Conservation (phyloP, 352 stramenopile species). For the Globisporangium acanthophoron region DNA sequence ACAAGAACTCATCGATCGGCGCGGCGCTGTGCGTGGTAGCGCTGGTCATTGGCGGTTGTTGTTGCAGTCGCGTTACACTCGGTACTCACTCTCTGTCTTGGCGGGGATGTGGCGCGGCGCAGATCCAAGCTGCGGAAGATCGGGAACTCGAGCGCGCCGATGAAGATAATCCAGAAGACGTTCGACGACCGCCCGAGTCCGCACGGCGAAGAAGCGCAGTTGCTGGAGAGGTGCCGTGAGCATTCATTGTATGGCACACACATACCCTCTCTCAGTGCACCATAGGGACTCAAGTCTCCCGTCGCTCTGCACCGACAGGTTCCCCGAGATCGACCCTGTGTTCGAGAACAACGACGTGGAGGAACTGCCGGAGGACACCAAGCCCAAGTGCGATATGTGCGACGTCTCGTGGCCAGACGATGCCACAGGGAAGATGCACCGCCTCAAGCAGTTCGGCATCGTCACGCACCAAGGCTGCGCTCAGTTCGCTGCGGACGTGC, state of each 20-base stretch:
- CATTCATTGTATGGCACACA: neutral
- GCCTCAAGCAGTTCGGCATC: constrained; percentile 39
- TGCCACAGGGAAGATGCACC: constrained; percentile 45
- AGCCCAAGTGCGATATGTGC: constrained; percentile 64
- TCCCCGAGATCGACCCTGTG: constrained; percentile 59
- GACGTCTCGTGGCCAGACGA: constrained; percentile 82
- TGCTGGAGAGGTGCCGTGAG: constrained; percentile 29
- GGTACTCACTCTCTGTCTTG: neutral
- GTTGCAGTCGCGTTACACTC: neutral
- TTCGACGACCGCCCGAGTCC: constrained; percentile 54
- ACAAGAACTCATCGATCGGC: constrained; percentile 50
- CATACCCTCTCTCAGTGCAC: neutral
- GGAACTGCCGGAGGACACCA: constrained; percentile 29
- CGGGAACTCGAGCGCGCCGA: constrained; percentile 48
- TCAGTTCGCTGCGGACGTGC: constrained; percentile 69
- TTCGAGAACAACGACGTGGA: constrained; percentile 60
- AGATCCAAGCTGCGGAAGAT: constrained; percentile 72
- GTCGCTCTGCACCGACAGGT: constrained; percentile 13
- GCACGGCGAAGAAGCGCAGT: constrained; percentile 34
- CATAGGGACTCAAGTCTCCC: too few species aligned
- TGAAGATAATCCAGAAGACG: constrained; percentile 69
- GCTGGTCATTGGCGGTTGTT: neutral
- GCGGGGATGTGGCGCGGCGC: neutral
- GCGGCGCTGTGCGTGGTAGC: constrained; percentile 42
- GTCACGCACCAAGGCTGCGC: constrained; percentile 69